A percentile compares a stretch with the other conserved stretches of the same genome.
These are phyloP conservation scores for Brassica nigra DNA, from an alignment of 345 rosid species.

Conservation along the genomic window DNA sequence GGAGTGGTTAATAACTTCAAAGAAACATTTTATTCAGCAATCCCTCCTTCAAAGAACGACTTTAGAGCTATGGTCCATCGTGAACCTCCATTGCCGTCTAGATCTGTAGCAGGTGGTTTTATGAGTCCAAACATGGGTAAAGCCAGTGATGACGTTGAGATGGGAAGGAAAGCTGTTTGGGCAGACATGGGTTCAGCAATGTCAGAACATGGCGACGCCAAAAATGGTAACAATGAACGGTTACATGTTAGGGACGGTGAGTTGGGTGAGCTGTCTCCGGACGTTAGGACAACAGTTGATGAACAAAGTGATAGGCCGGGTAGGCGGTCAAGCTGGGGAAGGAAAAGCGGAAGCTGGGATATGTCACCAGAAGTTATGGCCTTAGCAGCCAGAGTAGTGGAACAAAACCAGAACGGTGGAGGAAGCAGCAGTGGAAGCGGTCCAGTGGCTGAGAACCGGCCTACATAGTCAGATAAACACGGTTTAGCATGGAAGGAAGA, in stretches of 20 bases:
- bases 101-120: conserved; percentile 70
- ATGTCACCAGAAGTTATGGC: conserved; percentile 85
- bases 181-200: conserved; percentile 68
- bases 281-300: conserved; percentile 63
- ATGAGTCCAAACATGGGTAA: conserved; percentile 98
- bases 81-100: conserved; percentile 66
- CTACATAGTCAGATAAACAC: conserved; percentile 43
- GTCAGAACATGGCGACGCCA: conserved; percentile 65
- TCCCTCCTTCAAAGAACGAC: conserved; percentile 76
- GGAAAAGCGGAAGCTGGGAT: conserved; percentile 77
- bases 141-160: conserved; percentile 84
- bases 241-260: conserved; percentile 80
- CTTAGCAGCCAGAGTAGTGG: conserved; percentile 87
- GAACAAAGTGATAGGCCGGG: conserved; percentile 66
- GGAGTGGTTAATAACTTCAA: conserved; percentile 73
- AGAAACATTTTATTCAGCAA: conserved; percentile 65
- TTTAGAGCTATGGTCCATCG: conserved; percentile 70
- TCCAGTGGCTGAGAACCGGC: conserved; percentile 55
- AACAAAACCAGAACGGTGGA: conserved; percentile 65
- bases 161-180: conserved; percentile 97
- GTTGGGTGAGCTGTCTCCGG: conserved; percentile 70
- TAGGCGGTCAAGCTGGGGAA: conserved; percentile 74
- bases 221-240: conserved; percentile 56
- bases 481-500: conserved; percentile 34
- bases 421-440: conserved; percentile 62